Evolutionary conservation across 148 eudicot genomes (phyloP), one percentile per base, ranked within the genome.

Genomic region (Dianthus caryophyllus): DNA sequence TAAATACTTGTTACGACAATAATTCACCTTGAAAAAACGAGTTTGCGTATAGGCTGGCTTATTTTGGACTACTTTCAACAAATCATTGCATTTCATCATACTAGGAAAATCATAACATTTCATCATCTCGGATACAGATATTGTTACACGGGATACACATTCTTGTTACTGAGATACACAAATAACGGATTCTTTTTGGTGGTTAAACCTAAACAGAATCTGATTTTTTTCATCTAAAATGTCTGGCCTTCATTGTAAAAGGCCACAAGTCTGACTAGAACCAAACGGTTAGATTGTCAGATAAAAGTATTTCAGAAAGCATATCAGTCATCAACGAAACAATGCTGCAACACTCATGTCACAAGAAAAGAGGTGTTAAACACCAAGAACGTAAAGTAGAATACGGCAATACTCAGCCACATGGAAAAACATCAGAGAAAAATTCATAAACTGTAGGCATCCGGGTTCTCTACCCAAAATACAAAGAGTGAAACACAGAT

Each of bases 361-460:
- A 44, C 30, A 10, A 36, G 36, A 36, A 39, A 26, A 29, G 30
- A 53, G 11, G 11, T 13, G 50, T 47, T 11, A 61, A 27, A 47
- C 65, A 20, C 65, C 29, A 39, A 18, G 64, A 38, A 17, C 11
- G 26, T 18, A 36, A n/a, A 64, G 10, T 48, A 63, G 15, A 47
- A 66, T 11, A 16, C n/a, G n/a, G 0, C 24, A 26, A 49, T 60
- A 26, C 33, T 33, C 43, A 59, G 44, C 24, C 15, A 33, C 64
- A 59, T 48, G 39, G 65, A 61, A 16, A 59, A 59, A 26, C 64
- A 59, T 65, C 36, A 36, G 33, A 61, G 31, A 30, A 24, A 57
- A 48, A 39, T 15, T 13, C 59, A 4, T 55, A 4, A 57, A 57
- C 20, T 5, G 41, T 41, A 0, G 9, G 22, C 39, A 53, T 57